Evolutionary conservation across 1,139 yeast genomes (phyloP).

Genomic region (Suhomyces atakaporum): DNA sequence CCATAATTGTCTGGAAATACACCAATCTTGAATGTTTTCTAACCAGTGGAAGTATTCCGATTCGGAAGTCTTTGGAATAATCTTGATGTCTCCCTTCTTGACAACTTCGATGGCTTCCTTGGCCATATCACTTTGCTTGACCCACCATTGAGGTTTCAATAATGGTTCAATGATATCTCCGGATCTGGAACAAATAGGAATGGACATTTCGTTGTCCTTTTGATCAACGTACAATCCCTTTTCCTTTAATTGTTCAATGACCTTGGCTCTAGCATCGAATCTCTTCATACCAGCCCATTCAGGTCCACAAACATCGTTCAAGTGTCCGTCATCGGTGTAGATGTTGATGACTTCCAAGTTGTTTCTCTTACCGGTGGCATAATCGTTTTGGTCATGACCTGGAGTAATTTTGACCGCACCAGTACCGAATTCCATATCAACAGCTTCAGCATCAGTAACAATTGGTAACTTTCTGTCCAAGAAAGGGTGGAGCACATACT

Average conservation of each 20-base stretch:
- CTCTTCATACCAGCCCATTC: conserved; percentile 90
- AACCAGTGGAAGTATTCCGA: conserved; percentile 95
- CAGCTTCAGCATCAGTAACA: conserved; percentile 87
- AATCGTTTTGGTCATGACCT: conserved; percentile 97
- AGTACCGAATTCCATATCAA: conserved; percentile 98
- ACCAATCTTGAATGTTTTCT: conserved; percentile 97
- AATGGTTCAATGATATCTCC: conserved; percentile 96
- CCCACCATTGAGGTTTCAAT: conserved; percentile 99
- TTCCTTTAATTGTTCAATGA: conserved; percentile 77
- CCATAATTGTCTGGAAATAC: conserved; percentile 98
- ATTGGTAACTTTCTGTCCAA: conserved; percentile 84
- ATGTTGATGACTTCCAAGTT: conserved; percentile 85
- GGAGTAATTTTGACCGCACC: conserved; percentile 99
- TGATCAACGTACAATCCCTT: conserved; percentile 79
- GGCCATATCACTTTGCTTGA: conserved; percentile 87
- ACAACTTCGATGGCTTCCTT: conserved; percentile 85
- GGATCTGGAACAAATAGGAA: conserved; percentile 92
- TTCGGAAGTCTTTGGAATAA: conserved; percentile 87
- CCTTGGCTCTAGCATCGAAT: conserved; percentile 88
- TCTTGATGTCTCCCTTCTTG: conserved; percentile 74
- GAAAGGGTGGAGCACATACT: conserved; percentile 88
- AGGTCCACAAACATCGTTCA: conserved; percentile 88
- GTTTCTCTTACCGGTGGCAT: conserved; percentile 93
- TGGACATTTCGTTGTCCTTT: conserved; percentile 91
- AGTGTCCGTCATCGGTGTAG: conserved; percentile 85